Evolutionary conservation across 139 green algal genomes (phyloP).

Genomic region (Tetraselmis striata): DNA sequence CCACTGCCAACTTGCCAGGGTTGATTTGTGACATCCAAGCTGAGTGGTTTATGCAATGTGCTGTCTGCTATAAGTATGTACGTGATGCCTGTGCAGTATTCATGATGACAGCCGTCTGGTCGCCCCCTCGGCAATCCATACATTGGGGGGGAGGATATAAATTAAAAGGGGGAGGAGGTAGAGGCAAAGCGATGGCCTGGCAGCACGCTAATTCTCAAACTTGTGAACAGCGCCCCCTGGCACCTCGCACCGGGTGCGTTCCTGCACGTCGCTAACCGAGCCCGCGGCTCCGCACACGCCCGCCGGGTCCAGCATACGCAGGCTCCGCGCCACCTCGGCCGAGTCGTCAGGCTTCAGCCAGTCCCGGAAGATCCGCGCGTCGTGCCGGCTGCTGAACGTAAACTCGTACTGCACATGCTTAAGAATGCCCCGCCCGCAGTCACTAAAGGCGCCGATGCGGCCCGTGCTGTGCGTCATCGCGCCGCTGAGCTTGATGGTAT

Average conservation of each 20-base stretch:
- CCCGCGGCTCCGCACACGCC: background rate
- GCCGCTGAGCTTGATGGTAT: background rate
- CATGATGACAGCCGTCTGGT: no score
- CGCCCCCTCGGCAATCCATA: no score
- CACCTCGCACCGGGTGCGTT: background rate
- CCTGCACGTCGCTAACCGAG: background rate
- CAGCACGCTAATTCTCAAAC: background rate
- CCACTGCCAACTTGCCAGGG: no score
- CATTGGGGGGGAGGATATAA: no score
- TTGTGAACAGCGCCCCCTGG: background rate
- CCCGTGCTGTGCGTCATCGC: background rate
- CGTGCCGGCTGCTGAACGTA: background rate
- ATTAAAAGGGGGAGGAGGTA: no score
- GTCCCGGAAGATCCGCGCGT: background rate
- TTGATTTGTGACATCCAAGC: no score
- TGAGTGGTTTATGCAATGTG: no score
- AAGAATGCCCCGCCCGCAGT: background rate
- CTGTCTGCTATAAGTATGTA: no score
- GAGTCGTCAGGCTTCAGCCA: background rate
- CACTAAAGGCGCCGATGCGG: background rate
- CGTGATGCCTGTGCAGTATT: no score
- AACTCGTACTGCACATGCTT: background rate
- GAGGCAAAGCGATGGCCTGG: no score
- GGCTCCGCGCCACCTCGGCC: background rate
- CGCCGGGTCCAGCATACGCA: background rate